phyloP scores from a whole-genome alignment of 208 protist genomes.

The Leishmania lainsoni region DNA sequence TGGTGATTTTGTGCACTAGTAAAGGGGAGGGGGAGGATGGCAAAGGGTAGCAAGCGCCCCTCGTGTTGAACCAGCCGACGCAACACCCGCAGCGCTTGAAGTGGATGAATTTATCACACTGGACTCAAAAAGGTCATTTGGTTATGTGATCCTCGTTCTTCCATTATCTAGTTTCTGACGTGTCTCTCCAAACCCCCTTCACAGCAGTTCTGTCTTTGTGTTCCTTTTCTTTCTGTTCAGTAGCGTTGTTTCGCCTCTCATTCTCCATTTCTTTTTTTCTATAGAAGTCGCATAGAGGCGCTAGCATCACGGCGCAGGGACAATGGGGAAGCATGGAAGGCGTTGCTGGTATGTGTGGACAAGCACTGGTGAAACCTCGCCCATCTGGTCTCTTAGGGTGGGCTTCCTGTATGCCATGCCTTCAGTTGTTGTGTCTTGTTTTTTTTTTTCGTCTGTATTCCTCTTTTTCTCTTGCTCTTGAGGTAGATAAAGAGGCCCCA shows the following conservation, averaged over 20 bases:
- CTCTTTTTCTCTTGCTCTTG: neutral
- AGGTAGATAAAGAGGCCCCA: neutral
- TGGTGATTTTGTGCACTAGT: neutral
- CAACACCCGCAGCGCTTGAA: neutral
- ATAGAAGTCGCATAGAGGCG: neutral
- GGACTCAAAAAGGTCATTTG: neutral
- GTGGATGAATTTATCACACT: neutral
- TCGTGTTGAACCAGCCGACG: neutral
- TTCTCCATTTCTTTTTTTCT: neutral
- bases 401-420: neutral
- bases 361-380: neutral
- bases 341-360: neutral
- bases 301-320: neutral
- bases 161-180: neutral
- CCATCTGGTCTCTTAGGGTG: too few species aligned
- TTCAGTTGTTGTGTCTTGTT: neutral
- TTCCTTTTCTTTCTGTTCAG: neutral
- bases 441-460: neutral
- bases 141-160: neutral
- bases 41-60: neutral
- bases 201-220: neutral
- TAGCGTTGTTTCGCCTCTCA: neutral
- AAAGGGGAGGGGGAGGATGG: neutral
- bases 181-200: neutral
- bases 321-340: neutral